Evolutionary conservation across 306 rosid genomes (phyloP).

Genomic region (Malus domestica): ASM211411v1 NC_041799.1:405001-405500

Average conservation of each 20-base stretch:
- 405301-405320: not conserved
- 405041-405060: too few relatives aligned
- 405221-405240: not conserved
- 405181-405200: not conserved
- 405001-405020: too few relatives aligned
- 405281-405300: not conserved
- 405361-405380: not conserved
- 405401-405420: not conserved
- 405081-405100: too few relatives aligned
- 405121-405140: too few relatives aligned
- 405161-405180: not conserved
- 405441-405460: not conserved
- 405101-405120: too few relatives aligned
- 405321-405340: not conserved
- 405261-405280: not conserved
- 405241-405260: not conserved
- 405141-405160: not conserved
- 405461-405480: too few relatives aligned
- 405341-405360: not conserved
- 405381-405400: not conserved
- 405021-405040: too few relatives aligned
- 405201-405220: not conserved
- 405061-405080: too few relatives aligned
- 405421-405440: not conserved
- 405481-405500: too few relatives aligned